phyloP scores from a whole-genome alignment of 192 early-diverging fungal genomes.

The Piromyces finnis region DNA sequence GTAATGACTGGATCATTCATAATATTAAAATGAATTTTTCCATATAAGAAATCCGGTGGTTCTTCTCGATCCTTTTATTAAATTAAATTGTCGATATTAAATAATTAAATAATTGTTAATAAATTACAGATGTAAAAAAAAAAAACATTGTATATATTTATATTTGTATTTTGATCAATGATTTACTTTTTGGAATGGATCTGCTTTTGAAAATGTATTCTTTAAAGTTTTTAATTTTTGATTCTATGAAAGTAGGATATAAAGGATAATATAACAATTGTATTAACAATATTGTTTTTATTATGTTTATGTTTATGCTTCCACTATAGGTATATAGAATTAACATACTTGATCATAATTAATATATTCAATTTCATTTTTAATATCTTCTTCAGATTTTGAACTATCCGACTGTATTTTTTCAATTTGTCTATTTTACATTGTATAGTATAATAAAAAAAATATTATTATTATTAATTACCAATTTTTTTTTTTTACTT shows the following conservation, averaged over 20 bases:
- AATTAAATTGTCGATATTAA: no score
- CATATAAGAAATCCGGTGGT: conserved; percentile 43
- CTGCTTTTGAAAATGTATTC: conserved; percentile 26
- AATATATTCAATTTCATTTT: neutral
- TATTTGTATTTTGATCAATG: no score
- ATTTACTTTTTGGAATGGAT: conserved; percentile 12
- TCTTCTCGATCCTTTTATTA: conserved; percentile 10
- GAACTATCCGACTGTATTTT: neutral
- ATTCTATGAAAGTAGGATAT: no score
- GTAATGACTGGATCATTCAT: conserved; percentile 61
- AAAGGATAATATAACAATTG: no score
- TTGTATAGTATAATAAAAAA: no score
- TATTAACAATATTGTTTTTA: no score
- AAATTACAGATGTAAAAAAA: no score
- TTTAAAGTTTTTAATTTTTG: conserved; percentile 12
- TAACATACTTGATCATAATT: neutral
- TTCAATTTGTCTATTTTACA: neutral
- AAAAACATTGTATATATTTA: no score
- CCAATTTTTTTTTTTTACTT: no score
- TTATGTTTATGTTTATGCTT: no score
- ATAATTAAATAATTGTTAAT: no score
- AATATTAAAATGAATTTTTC: conserved; percentile 59
- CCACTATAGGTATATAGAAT: conserved; percentile 3
- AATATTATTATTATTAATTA: no score
- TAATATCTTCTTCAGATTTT: conserved; percentile 1